Conservation (phyloP, 2,329 filamentous ascomycete genomes). For the Leptographium wingfieldii region DNA sequence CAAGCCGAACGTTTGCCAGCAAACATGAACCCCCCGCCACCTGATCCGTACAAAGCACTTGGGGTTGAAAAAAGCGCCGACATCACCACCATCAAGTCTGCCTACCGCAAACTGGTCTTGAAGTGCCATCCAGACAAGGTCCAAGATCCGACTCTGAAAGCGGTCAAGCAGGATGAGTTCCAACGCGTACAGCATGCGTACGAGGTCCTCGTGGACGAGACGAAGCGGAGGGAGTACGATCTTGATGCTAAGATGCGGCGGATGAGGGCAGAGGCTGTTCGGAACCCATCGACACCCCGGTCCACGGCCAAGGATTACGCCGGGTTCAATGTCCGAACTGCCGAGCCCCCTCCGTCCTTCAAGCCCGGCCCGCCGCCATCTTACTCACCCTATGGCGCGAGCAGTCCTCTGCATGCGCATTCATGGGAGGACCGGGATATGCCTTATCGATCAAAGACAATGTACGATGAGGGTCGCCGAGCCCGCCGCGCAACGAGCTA, state of each 20-base stretch:
- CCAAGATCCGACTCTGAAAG: conserved; percentile 62
- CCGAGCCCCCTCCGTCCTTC: conserved; percentile 33
- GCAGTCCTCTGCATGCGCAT: conserved; percentile 24
- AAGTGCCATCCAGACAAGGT: conserved; percentile 90
- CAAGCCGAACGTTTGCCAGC: not conserved
- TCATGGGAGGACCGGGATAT: conserved; percentile 36
- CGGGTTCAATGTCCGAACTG: conserved; percentile 35
- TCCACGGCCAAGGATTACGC: conserved; percentile 24
- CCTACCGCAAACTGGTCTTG: conserved; percentile 75
- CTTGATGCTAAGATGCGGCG: conserved; percentile 56
- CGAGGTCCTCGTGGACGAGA: conserved; percentile 73
- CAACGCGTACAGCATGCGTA: conserved; percentile 89
- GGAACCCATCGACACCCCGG: conserved; percentile 29
- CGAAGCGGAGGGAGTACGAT: conserved; percentile 63
- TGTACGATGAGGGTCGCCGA: conserved; percentile 30
- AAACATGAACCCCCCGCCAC: conserved; percentile 38
- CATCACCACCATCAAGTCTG: conserved; percentile 57
- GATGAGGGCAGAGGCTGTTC: conserved; percentile 41
- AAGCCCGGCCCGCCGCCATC: conserved; percentile 21
- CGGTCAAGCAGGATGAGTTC: conserved; percentile 73
- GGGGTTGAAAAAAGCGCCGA: conserved; percentile 63
- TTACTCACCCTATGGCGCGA: conserved; percentile 18
- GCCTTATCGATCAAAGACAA: conserved; percentile 19
- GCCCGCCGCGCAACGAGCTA: conserved; percentile 36
- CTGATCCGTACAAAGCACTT: conserved; percentile 70